Conservation (phyloP, 768 basidiomycete genomes). For the Piloderma croceum region DNA sequence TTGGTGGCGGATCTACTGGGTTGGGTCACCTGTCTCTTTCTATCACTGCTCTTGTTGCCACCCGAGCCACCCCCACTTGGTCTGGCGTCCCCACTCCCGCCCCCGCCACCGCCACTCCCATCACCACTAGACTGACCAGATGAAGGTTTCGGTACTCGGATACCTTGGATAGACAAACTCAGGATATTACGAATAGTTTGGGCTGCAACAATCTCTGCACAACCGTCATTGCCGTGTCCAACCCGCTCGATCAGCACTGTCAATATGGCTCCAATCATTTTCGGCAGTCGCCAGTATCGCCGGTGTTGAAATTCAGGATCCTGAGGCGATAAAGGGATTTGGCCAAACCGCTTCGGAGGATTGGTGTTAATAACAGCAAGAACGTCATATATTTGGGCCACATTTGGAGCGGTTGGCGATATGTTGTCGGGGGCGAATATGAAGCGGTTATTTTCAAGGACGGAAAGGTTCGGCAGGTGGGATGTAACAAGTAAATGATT, state of each 20-base stretch:
- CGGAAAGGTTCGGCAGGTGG: slow-evolving; percentile 9
- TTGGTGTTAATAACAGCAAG: background rate
- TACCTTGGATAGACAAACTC: too few relatives aligned
- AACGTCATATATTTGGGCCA: slow-evolving; percentile 10
- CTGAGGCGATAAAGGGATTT: slow-evolving; percentile 9
- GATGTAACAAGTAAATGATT: slow-evolving; percentile 2
- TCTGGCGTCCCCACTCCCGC: background rate
- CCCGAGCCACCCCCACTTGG: slow-evolving; percentile 3
- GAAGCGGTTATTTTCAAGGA: slow-evolving; percentile 5
- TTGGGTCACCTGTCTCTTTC: too few relatives aligned
- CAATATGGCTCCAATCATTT: slow-evolving; percentile 4
- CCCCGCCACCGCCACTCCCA: too few relatives aligned
- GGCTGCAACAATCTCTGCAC: too few relatives aligned
- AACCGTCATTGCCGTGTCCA: background rate
- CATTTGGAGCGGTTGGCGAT: slow-evolving; percentile 5
- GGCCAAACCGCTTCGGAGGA: background rate
- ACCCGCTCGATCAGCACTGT: slow-evolving; percentile 4
- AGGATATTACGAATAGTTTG: too few relatives aligned
- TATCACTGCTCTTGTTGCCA: background rate
- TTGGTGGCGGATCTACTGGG: too few relatives aligned
- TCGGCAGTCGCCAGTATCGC: slow-evolving; percentile 2
- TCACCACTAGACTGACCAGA: too few relatives aligned
- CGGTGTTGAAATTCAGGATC: slow-evolving; percentile 5
- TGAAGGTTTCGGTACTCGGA: too few relatives aligned
- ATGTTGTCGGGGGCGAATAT: slow-evolving; percentile 4